These are phyloP conservation scores for Chrysoporthe cubensis DNA, from an alignment of 2,329 filamentous ascomycete species.

Conservation along the genomic window DNA sequence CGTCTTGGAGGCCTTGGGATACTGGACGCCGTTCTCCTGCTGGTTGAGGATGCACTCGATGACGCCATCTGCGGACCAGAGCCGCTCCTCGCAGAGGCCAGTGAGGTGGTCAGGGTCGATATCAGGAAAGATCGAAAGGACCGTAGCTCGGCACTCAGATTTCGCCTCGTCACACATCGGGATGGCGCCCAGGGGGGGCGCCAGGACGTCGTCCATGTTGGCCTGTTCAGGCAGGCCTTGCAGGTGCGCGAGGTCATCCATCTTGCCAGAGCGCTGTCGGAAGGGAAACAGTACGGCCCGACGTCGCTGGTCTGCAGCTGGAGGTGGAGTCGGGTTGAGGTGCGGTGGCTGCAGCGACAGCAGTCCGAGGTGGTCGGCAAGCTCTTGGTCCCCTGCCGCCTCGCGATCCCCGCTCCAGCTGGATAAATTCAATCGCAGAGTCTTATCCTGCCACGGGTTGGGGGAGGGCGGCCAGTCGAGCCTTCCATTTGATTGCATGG, in stretches of 20 bases:
- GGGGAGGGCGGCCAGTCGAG: neutral
- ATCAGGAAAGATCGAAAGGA: conserved; percentile 48
- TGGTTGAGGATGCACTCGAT: conserved; percentile 46
- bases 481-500: neutral
- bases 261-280: neutral
- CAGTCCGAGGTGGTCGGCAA: neutral
- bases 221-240: neutral
- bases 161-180: conserved; percentile 8
- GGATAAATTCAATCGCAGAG: neutral
- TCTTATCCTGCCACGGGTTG: neutral
- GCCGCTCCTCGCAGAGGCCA: conserved; percentile 33
- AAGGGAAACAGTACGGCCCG: neutral
- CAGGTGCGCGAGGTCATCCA: neutral
- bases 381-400: neutral
- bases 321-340: neutral
- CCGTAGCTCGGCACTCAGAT: conserved; percentile 35
- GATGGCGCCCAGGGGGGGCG: too few species aligned
- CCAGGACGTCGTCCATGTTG: too few species aligned
- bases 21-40: conserved; percentile 43
- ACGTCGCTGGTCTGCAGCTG: neutral
- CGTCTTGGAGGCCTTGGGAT: conserved; percentile 38
- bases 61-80: conserved; percentile 37
- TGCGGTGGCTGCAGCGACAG: neutral
- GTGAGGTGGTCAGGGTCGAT: conserved; percentile 47
- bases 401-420: neutral